Evolutionary conservation across 352 stramenopile species (phyloP).

Genomic region (Pythium aristosporum): DNA sequence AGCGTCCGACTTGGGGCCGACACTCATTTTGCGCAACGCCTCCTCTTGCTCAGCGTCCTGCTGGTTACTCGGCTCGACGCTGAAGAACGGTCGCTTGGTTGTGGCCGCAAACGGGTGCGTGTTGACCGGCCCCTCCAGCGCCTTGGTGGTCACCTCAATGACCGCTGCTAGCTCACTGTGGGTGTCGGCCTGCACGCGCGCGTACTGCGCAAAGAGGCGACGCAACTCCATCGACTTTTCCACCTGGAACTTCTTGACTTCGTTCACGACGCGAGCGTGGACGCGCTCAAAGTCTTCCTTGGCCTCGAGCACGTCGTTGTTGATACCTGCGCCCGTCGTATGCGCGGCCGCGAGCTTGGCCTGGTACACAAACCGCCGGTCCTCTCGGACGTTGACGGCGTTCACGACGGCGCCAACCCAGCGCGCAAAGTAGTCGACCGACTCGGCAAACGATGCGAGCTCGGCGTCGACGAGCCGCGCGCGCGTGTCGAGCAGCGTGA

Average conservation of each 20-base stretch:
- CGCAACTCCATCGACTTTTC: slow-evolving; percentile 77
- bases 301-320: slow-evolving; percentile 52
- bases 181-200: slow-evolving; percentile 49
- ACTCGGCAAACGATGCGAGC: slow-evolving; percentile 59
- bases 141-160: slow-evolving; percentile 38
- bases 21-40: slow-evolving; percentile 30
- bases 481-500: slow-evolving; percentile 69
- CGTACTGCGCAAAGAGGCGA: slow-evolving; percentile 73
- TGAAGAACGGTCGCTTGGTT: slow-evolving; percentile 22
- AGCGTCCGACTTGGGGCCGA: slow-evolving; percentile 13
- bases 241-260: slow-evolving; percentile 68
- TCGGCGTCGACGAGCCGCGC: slow-evolving; percentile 73
- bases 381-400: slow-evolving; percentile 71
- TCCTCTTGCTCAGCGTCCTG: slow-evolving; percentile 26
- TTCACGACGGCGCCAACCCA: slow-evolving; percentile 75
- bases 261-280: slow-evolving; percentile 71
- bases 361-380: slow-evolving; percentile 78
- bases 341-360: slow-evolving; percentile 57
- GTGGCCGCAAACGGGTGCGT: slow-evolving; percentile 33
- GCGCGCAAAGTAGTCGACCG: slow-evolving; percentile 67
- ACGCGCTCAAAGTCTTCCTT: slow-evolving; percentile 79
- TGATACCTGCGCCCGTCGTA: slow-evolving; percentile 28
- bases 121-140: slow-evolving; percentile 47
- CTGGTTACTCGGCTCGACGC: slow-evolving; percentile 26
- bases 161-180: slow-evolving; percentile 53